Base-by-base conservation (phyloP, 2,329 filamentous ascomycete species). In the Cyclaneusma minus region DNA sequence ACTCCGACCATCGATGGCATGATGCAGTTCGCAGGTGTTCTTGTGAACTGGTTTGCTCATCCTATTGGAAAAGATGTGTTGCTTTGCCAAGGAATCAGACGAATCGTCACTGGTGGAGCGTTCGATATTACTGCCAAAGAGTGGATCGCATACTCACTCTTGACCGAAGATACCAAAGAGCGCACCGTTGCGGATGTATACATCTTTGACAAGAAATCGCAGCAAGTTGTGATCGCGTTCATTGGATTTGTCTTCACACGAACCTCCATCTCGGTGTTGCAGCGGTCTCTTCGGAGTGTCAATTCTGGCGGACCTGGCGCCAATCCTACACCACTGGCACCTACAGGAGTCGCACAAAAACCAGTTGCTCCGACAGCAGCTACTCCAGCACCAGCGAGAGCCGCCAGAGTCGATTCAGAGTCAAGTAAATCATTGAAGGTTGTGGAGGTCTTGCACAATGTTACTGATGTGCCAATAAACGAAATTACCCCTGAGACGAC, bases 1-100 rank as follows among this genome's bases (percentile, higher is more conserved):
- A 33, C 33, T 20, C 18, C 18, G 7, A 22, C 37, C 3, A 21
- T 41, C 6, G 47, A 51, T 26, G 44, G 39, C 22, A 50, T 50
- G 30, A 31, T 44, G 8, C 48, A 50, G 30, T 33, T 50, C 2
- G 47, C 45, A 3, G 50, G 52, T 0, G 45, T 56, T 5, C 48
- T 46, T 28, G 45, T 48, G 3, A 55, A 56, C 27, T 50, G 43
- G 32, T 24, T 49, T 8, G 32, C 35, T 9, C 28, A 37, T 4
- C 29, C 36, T 11, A 22, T 24, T 13, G 16, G 32, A 3, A 35
- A 37, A 3, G 38, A 44, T 3, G 41, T 43, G 1, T 37, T 38
- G 11, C 32, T 47, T 11, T 47, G 41, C 29, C 35, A 25, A 4
- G 23, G 32, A 5, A 36, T 42, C 7, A 35, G 35, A 9, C 34